Evolutionary conservation across 257 asterid genomes (phyloP), one percentile per base, ranked within the genome.

Genomic region (Ilex asprella): DNA sequence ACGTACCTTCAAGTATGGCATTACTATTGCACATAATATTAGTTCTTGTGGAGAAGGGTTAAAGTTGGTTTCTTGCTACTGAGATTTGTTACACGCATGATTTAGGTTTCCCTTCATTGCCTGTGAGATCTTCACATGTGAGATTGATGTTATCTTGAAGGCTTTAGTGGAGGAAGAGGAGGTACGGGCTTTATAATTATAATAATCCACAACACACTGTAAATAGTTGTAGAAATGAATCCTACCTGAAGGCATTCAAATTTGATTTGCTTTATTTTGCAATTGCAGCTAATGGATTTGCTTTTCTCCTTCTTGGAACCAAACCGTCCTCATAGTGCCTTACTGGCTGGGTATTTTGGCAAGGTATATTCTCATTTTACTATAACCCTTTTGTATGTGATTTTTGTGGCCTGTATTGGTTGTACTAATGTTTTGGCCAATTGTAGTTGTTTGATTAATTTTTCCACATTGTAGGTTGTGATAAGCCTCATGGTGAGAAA

Each of bases 261-360:
- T 2, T 0, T 16, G 10, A 53, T n/a, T 21, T 53, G 27, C 10
- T 2, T 53, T 53, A 7, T 14, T 53, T 15, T 53, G 11, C 72
- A 56, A 50, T 75, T 81, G 75, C 94, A 93, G 99, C 86, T 93
- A 66, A 93, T 93, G 99, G 70, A 84, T 80, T 72, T 85, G 66
- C 96, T 93, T 61, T 89, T 93, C 78, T 93, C 99, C 58, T 93
- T 93, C 78, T 76, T 93, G 88, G 95, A 93, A 65, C 94, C 96
- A 67, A 82, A 77, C 66, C 94, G 84, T 51, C 81, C 81, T 59
- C 99, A 93, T 67, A 82, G 96, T 67, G 94, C 97, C 39, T 61
- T 87, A 68, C 65, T 93, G 79, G 96, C 99, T 61, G 99, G 97
- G 73, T 93, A 93, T 75, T 93, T 93, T 74, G 87, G 97, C 80